Percentiles rank a stretch among this genome's conserved stretches.
Conservation (phyloP, 495 filamentous ascomycete species). For the Poronia punctata region DNA sequence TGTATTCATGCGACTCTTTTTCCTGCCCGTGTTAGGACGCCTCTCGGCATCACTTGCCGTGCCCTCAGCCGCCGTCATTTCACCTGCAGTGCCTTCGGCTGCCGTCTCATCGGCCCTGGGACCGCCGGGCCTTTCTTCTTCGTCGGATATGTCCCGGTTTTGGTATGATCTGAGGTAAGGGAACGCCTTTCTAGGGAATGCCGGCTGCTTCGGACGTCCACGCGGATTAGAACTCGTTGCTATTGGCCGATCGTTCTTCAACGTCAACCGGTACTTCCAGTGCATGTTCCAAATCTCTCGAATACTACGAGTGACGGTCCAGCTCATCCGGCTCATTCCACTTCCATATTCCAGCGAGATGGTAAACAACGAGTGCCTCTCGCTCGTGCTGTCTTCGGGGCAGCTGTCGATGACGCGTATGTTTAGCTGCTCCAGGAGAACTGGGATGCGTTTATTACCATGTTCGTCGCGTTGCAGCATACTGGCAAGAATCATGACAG, state of each 20-base stretch:
- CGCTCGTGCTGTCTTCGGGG: conserved; percentile 54
- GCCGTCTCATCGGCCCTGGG: conserved; percentile 42
- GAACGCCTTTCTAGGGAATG: conserved; percentile 85
- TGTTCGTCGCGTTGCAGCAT: conserved; percentile 98
- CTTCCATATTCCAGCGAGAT: conserved; percentile 96
- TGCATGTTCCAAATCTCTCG: conserved; percentile 91
- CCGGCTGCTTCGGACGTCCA: conserved; percentile 65
- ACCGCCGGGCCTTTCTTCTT: conserved; percentile 62
- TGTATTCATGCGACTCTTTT: conserved; percentile 58
- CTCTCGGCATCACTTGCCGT: conserved; percentile 36
- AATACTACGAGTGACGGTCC: conserved; percentile 82
- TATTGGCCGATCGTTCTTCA: conserved; percentile 72
- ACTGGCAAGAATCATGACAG: conserved; percentile 85
- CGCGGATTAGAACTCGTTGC: conserved; percentile 29
- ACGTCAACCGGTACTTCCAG: conserved; percentile 79
- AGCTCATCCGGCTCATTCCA: conserved; percentile 93
- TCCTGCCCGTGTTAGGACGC: conserved; percentile 42
- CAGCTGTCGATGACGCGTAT: conserved; percentile 73
- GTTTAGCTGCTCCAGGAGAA: conserved; percentile 92
- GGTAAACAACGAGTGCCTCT: conserved; percentile 79
- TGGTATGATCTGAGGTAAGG: conserved; percentile 81
- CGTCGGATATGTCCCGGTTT: conserved; percentile 72
- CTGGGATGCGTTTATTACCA: conserved; percentile 87
- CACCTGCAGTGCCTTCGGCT: conserved; percentile 32
- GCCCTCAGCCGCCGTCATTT: conserved; percentile 33